Base-by-base conservation (phyloP, 2,329 filamentous ascomycete genomes). In the Colletotrichum sp. region DNA sequence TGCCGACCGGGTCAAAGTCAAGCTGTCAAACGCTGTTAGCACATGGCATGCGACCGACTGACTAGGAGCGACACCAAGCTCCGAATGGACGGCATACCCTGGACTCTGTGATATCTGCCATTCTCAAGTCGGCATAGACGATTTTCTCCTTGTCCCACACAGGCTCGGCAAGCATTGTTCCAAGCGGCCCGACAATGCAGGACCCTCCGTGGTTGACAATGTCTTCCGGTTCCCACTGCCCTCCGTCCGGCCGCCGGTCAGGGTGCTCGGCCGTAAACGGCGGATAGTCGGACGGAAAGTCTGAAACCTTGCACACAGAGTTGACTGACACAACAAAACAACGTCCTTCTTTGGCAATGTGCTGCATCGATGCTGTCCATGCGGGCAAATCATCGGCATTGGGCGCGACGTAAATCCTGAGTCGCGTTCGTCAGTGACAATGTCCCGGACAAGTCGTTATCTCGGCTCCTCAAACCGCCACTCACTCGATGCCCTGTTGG, bases 311-410 rank as follows among this genome's bases (percentile, higher is more conserved):
- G 77, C 82, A 85, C 76, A 85, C 82, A 32, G 85, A 83, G 71
- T 87, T 87, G 48, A 84, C 83, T 0, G 83, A 85, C 7, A 86
- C 83, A 4, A 87, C 85, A 71, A 86, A 87, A 75, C 85, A 86
- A 36, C 85, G 82, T 13, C 85, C 85, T 74, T 87, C 85, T 74
- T 87, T 87, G n/a, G 85, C 85, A 30, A 87, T 86, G 72, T 87
- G 85, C 70, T 86, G 84, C 84, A 86, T 86, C 4, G 85, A 84
- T 10, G 85, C 85, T 15, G 80, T 81, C 85, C 85, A 86, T 22
- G 82, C 74, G 15, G 78, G 77, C 52, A 83, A 69, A 69, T 83
- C 82, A 62, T 83, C 82, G 8, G 82, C 82, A 28, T 81, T 81
- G 6, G 82, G 82, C 4, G 82, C 81, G 10, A 83, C 74, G 62